These are phyloP conservation scores for Ogataea populi-albae DNA, from an alignment of 805 yeast genomes.

Conservation along the genomic window DNA sequence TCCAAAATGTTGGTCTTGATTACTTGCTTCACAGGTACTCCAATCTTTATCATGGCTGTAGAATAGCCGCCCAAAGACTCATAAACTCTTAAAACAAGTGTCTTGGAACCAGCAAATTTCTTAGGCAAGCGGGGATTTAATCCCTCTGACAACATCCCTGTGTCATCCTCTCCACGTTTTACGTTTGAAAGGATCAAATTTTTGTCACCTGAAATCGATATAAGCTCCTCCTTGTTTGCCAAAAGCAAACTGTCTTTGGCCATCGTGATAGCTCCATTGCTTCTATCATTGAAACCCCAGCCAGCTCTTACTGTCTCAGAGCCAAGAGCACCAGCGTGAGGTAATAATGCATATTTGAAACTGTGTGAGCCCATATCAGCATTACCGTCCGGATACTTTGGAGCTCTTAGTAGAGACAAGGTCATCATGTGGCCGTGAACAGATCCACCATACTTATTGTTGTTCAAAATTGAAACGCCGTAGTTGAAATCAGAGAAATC, in stretches of 20 bases:
- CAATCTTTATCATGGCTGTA: constrained; percentile 47
- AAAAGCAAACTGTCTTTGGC: constrained; percentile 4
- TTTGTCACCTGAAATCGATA: constrained; percentile 44
- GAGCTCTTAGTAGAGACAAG: constrained; percentile 79
- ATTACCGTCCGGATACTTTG: constrained; percentile 90
- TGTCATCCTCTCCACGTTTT: constrained; percentile 86
- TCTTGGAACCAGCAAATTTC: constrained; percentile 42
- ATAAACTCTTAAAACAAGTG: constrained; percentile 71
- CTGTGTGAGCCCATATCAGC: constrained; percentile 92
- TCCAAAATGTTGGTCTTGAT: constrained; percentile 60
- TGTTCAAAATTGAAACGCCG: constrained; percentile 83
- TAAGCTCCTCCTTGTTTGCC: constrained; percentile 14
- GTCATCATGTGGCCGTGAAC: constrained; percentile 93
- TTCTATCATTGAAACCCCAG: constrained; percentile 69
- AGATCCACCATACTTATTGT: constrained; percentile 87
- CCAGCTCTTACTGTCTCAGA: constrained; percentile 69
- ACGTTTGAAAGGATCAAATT: constrained; percentile 70
- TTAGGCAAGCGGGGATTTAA: constrained; percentile 35
- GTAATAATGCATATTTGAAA: constrained; percentile 79
- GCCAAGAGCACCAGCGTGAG: constrained; percentile 71
- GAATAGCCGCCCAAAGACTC: constrained; percentile 85
- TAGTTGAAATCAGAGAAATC: constrained; percentile 84
- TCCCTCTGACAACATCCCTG: constrained; percentile 34
- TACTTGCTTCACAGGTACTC: constrained; percentile 45
- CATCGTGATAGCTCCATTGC: constrained; percentile 17